Conservation (phyloP, 2,329 filamentous ascomycete species). For the Colletotrichum navitas region DNA sequence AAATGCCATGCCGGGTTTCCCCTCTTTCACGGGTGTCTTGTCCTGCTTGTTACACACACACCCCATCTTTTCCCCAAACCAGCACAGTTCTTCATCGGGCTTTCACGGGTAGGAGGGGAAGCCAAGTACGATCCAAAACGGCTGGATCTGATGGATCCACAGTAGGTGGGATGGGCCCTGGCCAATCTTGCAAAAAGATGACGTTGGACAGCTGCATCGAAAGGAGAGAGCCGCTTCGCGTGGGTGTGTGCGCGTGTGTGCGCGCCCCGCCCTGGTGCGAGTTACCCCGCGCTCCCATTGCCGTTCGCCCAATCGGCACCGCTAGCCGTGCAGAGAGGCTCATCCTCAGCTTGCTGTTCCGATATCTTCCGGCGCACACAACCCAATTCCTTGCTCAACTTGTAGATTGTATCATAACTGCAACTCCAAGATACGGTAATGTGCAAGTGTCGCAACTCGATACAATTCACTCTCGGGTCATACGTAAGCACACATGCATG, state of each 20-base stretch:
- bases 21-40: not conserved
- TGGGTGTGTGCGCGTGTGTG: not conserved
- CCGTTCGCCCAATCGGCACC: conserved; percentile 21
- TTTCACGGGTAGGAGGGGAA: conserved; percentile 30
- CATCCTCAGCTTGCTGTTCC: conserved; percentile 27
- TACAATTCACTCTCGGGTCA: not conserved
- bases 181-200: conserved; percentile 38
- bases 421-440: not conserved
- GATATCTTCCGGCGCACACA: conserved; percentile 37
- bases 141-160: not conserved
- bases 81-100: conserved; percentile 28
- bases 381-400: conserved; percentile 3
- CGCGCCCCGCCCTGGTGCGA: conserved; percentile 29
- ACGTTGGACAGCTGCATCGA: conserved; percentile 36
- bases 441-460: not conserved
- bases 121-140: not conserved
- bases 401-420: conserved; percentile 8
- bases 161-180: conserved; percentile 15
- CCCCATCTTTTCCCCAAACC: not conserved
- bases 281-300: conserved; percentile 33
- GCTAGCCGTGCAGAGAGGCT: conserved; percentile 29
- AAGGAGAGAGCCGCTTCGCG: conserved; percentile 33
- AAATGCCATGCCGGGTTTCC: conserved; percentile 13
- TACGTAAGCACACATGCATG: not conserved
- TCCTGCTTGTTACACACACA: not conserved